Conservation (phyloP, 768 basidiomycete species). For the Calocybe gangraenosa region DNA sequence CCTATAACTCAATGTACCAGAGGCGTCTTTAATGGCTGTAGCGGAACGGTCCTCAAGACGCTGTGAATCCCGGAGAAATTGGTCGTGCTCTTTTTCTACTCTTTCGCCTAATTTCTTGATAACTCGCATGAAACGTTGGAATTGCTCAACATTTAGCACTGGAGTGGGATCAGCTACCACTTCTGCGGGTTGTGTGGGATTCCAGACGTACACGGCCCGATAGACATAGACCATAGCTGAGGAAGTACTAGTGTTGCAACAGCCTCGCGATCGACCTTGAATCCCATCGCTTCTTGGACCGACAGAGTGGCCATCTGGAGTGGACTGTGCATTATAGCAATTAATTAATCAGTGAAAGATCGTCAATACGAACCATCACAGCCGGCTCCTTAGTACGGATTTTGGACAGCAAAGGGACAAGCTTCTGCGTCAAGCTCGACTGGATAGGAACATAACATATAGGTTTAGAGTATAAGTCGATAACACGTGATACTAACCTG, state of each 20-base stretch:
- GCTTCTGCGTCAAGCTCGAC: constrained; percentile 88
- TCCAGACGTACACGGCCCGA: constrained; percentile 74
- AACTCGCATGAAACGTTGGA: constrained; percentile 87
- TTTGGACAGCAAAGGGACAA: constrained; percentile 91
- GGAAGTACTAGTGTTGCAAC: constrained; percentile 86
- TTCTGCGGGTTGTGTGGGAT: background rate
- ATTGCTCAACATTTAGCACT: constrained; percentile 85
- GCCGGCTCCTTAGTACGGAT: constrained; percentile 95
- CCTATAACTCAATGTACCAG: constrained; percentile 28
- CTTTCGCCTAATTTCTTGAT: constrained; percentile 76
- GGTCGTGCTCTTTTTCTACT: constrained; percentile 89
- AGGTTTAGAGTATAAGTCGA: background rate
- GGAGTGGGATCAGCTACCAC: constrained; percentile 4
- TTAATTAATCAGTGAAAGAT: constrained; percentile 1
- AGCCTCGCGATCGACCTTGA: constrained; percentile 90
- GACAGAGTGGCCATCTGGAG: constrained; percentile 78
- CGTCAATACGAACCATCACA: constrained; percentile 68
- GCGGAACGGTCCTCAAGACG: constrained; percentile 78
- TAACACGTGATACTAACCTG: constrained; percentile 45
- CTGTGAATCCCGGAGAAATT: constrained; percentile 90
- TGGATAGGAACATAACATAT: constrained; percentile 24
- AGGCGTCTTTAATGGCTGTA: constrained; percentile 37
- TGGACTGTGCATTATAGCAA: background rate
- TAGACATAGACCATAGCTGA: constrained; percentile 96
- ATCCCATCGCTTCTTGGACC: constrained; percentile 95